phyloP scores from a whole-genome alignment of 2,329 filamentous ascomycete species.

The Helotiales sp. region DNA sequence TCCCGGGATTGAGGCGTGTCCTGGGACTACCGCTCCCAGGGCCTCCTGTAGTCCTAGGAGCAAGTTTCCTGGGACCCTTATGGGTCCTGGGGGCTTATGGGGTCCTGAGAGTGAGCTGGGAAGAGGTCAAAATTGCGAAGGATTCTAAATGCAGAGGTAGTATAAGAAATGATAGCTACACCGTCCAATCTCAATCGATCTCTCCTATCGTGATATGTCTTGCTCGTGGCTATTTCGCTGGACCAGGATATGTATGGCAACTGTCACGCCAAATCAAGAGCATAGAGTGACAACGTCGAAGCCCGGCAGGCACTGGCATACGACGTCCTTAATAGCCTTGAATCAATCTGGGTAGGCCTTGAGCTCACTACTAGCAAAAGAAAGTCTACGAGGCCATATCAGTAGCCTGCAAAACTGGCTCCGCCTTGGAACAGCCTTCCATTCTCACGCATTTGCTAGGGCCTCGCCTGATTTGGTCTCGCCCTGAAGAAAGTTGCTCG shows the following conservation, averaged over 20 bases:
- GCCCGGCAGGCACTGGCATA: constrained; percentile 14
- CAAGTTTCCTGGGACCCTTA: constrained; percentile 8
- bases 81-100: not conserved
- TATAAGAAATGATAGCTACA: constrained; percentile 20
- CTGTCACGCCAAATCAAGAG: constrained; percentile 16
- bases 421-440: too few species aligned
- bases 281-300: constrained; percentile 17
- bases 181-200: constrained; percentile 15
- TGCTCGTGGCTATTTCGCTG: constrained; percentile 15
- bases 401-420: too few species aligned
- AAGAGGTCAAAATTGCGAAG: constrained; percentile 15
- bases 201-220: constrained; percentile 15
- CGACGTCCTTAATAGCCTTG: too few species aligned
- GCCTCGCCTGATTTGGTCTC: too few species aligned
- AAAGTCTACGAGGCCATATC: too few species aligned
- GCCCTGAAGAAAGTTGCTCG: too few species aligned
- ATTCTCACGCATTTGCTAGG: too few species aligned
- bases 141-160: constrained; percentile 17
- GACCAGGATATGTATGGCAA: constrained; percentile 15
- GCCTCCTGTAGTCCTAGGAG: constrained; percentile 9
- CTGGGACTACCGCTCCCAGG: constrained; percentile 9
- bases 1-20: constrained; percentile 10
- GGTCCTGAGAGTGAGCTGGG: constrained; percentile 2
- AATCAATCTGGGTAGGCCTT: too few species aligned
- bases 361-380: too few species aligned